Evolutionary conservation across 1,139 yeast species (phyloP), one percentile per base, ranked within the genome.

Genomic region (Spathaspora sp.): DNA sequence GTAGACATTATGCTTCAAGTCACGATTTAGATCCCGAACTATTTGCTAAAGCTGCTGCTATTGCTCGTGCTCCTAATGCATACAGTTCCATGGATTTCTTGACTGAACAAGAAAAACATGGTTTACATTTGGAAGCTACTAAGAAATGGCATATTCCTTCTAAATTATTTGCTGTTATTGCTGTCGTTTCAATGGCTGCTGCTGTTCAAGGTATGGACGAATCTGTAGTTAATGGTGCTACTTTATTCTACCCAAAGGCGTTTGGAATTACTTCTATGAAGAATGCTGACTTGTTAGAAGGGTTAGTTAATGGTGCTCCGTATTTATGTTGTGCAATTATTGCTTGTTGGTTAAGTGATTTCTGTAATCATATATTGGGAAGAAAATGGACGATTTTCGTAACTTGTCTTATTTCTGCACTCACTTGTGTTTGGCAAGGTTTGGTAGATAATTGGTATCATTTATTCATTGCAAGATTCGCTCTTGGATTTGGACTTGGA

Each of bases 121-220:
- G 72, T 1, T 69, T 88, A 38, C 68, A 78, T 51, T 82, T 76
- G 55, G 76, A 72, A 49, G 75, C 81, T 39, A 85, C 86, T 49
- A 81, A 84, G 42, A 78, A 72, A 65, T 85, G 89, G 89, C 71
- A 73, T 47, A 72, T 84, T 42, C 93, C 95, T 0, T 53, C 56
- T 29, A 79, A 80, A 49, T 71, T 89, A 57, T 66, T 83, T 54
- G 80, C 75, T 52, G 82, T 88, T 45, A 80, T 86, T 47, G 76
- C 87, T 15, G 79, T 88, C 61, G 86, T 90, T 38, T 86, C 96
- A 6, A 80, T 89, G 82, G 89, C 95, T 45, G 97, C 96, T 17
- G 88, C 91, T 7, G 91, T 89, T 33, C 96, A 89, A 64, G 97
- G 97, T 59, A 88, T 89, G 89, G 97, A 89, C 63, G 96, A 89